Conservation (phyloP, 2,329 filamentous ascomycete species). For the Botrytis aclada region DNA sequence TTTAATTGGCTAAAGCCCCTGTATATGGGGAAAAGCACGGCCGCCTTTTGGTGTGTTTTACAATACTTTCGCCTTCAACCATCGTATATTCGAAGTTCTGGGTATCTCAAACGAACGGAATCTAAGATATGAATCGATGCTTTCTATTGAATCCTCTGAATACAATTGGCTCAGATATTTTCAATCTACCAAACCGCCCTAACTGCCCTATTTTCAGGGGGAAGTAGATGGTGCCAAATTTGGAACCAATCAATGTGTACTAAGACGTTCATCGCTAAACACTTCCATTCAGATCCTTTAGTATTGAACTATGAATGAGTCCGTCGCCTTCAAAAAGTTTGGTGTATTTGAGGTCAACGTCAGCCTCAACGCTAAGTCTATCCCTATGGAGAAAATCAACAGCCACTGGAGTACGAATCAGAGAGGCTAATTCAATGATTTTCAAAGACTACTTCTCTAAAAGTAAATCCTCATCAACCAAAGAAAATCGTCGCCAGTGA, state of each 20-base stretch:
- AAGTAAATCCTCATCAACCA: background rate
- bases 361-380: background rate
- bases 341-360: background rate
- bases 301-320: background rate
- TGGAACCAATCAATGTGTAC: background rate
- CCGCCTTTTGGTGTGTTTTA: too few species aligned
- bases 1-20: too few species aligned
- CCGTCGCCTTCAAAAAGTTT: background rate
- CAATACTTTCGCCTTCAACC: too few species aligned
- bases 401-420: background rate
- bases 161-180: background rate
- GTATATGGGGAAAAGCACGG: too few species aligned
- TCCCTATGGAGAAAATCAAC: background rate
- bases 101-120: background rate
- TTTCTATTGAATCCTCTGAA: background rate
- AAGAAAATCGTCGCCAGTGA: background rate
- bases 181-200: background rate
- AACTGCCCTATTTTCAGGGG: constrained; percentile 6
- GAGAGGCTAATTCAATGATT: background rate
- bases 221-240: background rate
- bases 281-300: background rate
- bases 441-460: background rate
- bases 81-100: background rate
- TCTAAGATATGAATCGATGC: background rate
- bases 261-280: background rate